These are phyloP conservation scores for Akanthomyces dipterigenus DNA, from an alignment of 2,329 filamentous ascomycete genomes.

Conservation along the genomic window DNA sequence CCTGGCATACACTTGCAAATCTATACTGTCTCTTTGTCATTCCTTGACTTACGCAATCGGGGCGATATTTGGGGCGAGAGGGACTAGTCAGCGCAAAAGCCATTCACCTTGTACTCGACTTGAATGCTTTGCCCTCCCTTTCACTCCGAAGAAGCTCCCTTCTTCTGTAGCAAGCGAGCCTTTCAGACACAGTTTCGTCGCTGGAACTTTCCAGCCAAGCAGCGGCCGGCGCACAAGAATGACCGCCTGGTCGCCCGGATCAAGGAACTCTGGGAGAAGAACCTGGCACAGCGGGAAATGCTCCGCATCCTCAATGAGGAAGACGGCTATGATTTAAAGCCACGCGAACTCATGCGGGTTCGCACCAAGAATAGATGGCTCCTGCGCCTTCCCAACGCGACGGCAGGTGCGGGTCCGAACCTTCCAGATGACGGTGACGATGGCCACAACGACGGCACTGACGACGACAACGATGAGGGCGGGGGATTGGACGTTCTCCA, in stretches of 20 bases:
- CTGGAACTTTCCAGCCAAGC: conserved; percentile 74
- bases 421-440: conserved; percentile 29
- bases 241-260: conserved; percentile 59
- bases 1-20: background rate
- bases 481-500: background rate
- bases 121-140: conserved; percentile 1
- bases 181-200: conserved; percentile 70
- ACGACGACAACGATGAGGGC: background rate
- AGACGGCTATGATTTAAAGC: conserved; percentile 63
- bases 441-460: conserved; percentile 11
- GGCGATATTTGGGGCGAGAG: conserved; percentile 2
- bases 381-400: conserved; percentile 52
- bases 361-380: conserved; percentile 63
- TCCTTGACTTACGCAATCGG: conserved; percentile 15
- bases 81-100: background rate
- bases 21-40: background rate
- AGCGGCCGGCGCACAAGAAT: conserved; percentile 66
- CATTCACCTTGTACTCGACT: background rate
- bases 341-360: conserved; percentile 63
- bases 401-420: conserved; percentile 24
- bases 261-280: conserved; percentile 71
- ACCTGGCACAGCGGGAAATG: conserved; percentile 68
- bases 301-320: conserved; percentile 61
- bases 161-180: conserved; percentile 57
- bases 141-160: conserved; percentile 7